These are phyloP conservation scores for Trifolium repens DNA, from an alignment of 306 rosid species.

Conservation along the genomic window DNA sequence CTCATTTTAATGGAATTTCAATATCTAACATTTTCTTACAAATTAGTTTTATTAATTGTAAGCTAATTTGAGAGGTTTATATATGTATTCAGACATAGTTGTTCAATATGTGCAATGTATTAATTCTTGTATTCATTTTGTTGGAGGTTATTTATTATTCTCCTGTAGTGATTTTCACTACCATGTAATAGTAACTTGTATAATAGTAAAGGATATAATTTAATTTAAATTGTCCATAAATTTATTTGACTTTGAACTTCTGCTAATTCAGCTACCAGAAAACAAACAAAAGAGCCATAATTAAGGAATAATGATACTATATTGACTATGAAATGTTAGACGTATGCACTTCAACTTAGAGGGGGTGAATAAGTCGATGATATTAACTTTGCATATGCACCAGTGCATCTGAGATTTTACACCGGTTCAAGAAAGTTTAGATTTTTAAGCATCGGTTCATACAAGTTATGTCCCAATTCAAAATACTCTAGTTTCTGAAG, in stretches of 20 bases:
- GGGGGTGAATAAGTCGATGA: no score
- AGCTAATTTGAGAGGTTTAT: constrained; percentile 49
- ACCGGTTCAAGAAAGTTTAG: no score
- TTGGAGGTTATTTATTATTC: constrained; percentile 3
- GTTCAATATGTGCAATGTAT: constrained; percentile 33
- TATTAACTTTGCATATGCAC: no score
- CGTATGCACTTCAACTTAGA: no score
- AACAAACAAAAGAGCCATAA: not conserved
- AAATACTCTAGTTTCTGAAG: no score
- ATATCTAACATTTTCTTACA: constrained; percentile 39
- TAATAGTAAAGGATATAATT: constrained; percentile 15
- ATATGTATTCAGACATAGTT: constrained; percentile 39
- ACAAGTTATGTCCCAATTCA: no score
- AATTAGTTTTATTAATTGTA: constrained; percentile 40
- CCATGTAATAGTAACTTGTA: constrained; percentile 39
- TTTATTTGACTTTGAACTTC: constrained; percentile 24
- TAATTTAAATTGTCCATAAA: constrained; percentile 17
- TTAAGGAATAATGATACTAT: not conserved
- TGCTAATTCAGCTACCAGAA: not conserved
- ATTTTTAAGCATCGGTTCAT: no score
- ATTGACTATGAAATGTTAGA: not conserved
- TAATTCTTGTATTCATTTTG: constrained; percentile 29
- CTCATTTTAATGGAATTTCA: constrained; percentile 25
- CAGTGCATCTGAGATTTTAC: no score
- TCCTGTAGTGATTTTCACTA: constrained; percentile 24